Conservation (phyloP, 2,329 filamentous ascomycete genomes). For the Xylariaceae sp. region DNA sequence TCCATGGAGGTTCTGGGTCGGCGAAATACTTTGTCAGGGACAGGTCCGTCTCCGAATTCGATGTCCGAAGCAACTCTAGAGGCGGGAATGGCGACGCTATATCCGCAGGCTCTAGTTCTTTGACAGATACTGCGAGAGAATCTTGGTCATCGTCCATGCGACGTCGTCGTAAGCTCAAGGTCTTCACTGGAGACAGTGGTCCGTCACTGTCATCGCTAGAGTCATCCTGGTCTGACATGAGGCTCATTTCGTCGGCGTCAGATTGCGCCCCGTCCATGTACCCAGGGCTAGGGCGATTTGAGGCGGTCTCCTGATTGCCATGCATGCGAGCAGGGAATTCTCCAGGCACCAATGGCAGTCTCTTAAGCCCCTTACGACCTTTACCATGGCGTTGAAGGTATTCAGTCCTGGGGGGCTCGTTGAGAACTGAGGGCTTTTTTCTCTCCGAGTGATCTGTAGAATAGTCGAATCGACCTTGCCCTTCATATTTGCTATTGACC, state of each 20-base stretch:
- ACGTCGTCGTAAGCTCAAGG: slow-evolving; percentile 32
- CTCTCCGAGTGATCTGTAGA: slow-evolving; percentile 26
- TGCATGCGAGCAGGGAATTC: slow-evolving; percentile 31
- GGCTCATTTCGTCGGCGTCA: slow-evolving; percentile 42
- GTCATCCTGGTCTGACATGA: slow-evolving; percentile 49
- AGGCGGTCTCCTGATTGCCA: slow-evolving; percentile 26
- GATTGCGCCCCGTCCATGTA: slow-evolving; percentile 33
- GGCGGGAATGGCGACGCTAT: slow-evolving; percentile 40
- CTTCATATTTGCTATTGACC: slow-evolving; percentile 52
- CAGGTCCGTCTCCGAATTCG: slow-evolving; percentile 41
- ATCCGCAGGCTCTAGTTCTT: slow-evolving; percentile 39
- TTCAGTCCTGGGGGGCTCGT: slow-evolving; percentile 36
- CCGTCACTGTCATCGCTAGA: slow-evolving; percentile 43
- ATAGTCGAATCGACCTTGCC: slow-evolving; percentile 46
- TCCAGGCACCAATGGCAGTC: slow-evolving; percentile 27
- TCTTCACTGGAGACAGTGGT: slow-evolving; percentile 42
- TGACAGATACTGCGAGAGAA: slow-evolving; percentile 44
- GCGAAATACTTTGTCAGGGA: slow-evolving; percentile 49
- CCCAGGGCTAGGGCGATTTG: slow-evolving; percentile 30
- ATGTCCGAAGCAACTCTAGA: slow-evolving; percentile 41
- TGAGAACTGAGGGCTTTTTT: slow-evolving; percentile 23
- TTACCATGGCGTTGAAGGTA: slow-evolving; percentile 42
- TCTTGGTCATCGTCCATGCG: slow-evolving; percentile 44
- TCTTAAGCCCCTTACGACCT: slow-evolving; percentile 29
- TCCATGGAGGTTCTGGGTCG: slow-evolving; percentile 46